Base-by-base conservation (phyloP, 495 filamentous ascomycete species). In the Penicillium diatomitis region DNA sequence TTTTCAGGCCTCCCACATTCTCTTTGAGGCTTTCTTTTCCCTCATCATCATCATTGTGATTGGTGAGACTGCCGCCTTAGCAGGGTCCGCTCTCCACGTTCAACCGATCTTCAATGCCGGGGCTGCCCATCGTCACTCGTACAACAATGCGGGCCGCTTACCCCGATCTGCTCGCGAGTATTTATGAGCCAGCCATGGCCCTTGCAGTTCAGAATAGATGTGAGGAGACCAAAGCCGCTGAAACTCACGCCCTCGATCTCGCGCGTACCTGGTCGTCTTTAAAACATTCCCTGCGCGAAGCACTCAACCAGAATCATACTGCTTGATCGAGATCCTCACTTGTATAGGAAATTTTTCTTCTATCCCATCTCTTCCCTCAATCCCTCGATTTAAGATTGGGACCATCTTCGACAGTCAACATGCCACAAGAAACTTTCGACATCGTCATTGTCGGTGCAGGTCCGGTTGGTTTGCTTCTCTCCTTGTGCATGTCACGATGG, bases 371-470 rank as follows among this genome's bases (percentile, higher is more conserved):
- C 37, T 32, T 37, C 41, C 31, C 32, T 36, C 6, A 29, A n/a
- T 12, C 31, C 8, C 40, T 36, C 33, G 45, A 36, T 43, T 43
- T 48, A n/a, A 41, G 38, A 46, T 42, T 20, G 20, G 20, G 20
- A 20, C 20, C 20, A 20, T 45, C 38, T 28, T 41, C 29, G 10
- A 39, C 33, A 39, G 29, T 35, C 62, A 63, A 30, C 34, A 77
- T 77, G 73, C 56, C 56, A 31, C 53, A 68, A 53, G 74, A 79
- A 45, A 75, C 65, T 10, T 83, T 82, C 63, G 84, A 87, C 56
- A 80, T 85, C 50, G 87, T 94, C 58, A 89, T 96, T 57, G 74
- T 96, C 48, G 89, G 89, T 50, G 90, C 89, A 42, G 88, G 89
- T 32, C 88, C 90, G n/a, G 88, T 87, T 31, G 90, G 89, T 37